Percentiles rank a stretch among this genome's conserved stretches.
Evolutionary conservation across 208 protist species (phyloP).

Genomic region (Wallacemonas sp.): DNA sequence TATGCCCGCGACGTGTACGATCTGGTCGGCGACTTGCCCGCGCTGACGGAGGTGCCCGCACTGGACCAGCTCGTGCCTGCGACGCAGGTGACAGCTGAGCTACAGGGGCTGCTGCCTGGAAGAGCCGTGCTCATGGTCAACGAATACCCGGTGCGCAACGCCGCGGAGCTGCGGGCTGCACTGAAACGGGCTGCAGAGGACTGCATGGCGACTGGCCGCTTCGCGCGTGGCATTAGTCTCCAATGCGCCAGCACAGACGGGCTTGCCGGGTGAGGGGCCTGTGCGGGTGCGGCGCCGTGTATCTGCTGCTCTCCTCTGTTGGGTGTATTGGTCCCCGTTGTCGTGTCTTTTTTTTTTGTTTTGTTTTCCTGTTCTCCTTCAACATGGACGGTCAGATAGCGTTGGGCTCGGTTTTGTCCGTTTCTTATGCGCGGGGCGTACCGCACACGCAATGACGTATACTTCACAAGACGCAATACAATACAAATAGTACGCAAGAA

Average conservation of each 20-base stretch:
- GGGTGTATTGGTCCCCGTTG: too few relatives aligned
- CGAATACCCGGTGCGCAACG: slow-evolving; percentile 21
- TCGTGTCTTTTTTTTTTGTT: not conserved
- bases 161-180: slow-evolving; percentile 27
- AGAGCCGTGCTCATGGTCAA: slow-evolving; percentile 42
- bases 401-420: too few relatives aligned
- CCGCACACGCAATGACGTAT: too few relatives aligned
- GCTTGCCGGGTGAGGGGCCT: too few relatives aligned
- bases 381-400: too few relatives aligned
- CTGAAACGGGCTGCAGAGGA: slow-evolving; percentile 10
- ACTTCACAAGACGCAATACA: too few relatives aligned
- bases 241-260: slow-evolving; percentile 15
- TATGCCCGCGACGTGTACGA: slow-evolving; percentile 27
- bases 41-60: slow-evolving; percentile 19
- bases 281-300: too few relatives aligned
- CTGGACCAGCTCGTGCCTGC: slow-evolving; percentile 29
- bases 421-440: too few relatives aligned
- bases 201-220: not conserved
- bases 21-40: slow-evolving; percentile 34
- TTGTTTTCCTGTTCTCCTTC: too few relatives aligned
- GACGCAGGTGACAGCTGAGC: slow-evolving; percentile 24
- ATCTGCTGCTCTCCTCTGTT: too few relatives aligned
- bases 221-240: slow-evolving; percentile 3
- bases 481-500: too few relatives aligned
- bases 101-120: slow-evolving; percentile 24